Evolutionary conservation across 2,329 filamentous ascomycete genomes (phyloP), one percentile per base, ranked within the genome.

Genomic region (Penicillium vulpinum): DNA sequence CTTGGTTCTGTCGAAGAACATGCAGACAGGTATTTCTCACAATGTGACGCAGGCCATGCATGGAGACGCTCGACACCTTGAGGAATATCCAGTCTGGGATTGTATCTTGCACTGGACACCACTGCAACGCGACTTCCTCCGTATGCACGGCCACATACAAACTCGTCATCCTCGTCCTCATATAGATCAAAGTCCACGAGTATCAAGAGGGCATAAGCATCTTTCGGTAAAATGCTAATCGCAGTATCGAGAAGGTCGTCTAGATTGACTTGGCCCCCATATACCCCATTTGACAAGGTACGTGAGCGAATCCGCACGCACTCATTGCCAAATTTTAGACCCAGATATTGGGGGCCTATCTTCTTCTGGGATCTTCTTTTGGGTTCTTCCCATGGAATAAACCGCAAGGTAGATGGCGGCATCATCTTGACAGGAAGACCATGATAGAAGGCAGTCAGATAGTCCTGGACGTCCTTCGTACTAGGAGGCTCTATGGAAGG

Each of bases 1-100:
- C 29, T 50, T 18, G 53, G 47, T 22, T 54, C 35, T n/a, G 56
- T 38, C 2, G 47, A 49, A 31, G 51, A 44, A 43, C 47, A 56
- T 16, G 9, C 51, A n/a, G 45, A 57, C 11, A 57, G 36, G 16
- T 64, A 65, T 5, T 26, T 13, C 36, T 72, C 74, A 63, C 86
- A 89, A 68, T 89, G 87, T 6, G 82, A 84, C 4, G 81, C 77
- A 0, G 87, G 87, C 88, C 87, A 90, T 59, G 80, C 79, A 69
- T 90, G 87, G 1, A 67, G 65, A 16, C 71, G 63, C 38, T 85
- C 76, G 4, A 74, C 65, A 16, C 80, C 78, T 22, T 85, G 72
- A 0, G 60, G 54, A 0, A 45, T 39, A 60, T 82, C 77, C 2
- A 82, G 66, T 0, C 28, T 28, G 0, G 87, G 87, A 45, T 85